Conservation (phyloP, 2,329 filamentous ascomycete species). For the Nemania abortiva region DNA sequence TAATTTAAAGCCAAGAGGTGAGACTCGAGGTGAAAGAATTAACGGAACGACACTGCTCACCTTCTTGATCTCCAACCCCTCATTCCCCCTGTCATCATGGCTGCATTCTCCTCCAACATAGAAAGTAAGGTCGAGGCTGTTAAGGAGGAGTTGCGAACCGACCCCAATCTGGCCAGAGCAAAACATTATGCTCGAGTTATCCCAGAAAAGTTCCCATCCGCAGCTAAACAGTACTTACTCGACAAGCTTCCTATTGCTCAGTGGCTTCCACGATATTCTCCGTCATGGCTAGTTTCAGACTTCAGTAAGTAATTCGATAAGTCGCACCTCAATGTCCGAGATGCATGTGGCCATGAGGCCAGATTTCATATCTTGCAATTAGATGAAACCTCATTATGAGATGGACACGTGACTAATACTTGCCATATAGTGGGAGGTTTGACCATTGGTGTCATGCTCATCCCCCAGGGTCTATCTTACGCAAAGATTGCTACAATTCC, state of each 20-base stretch:
- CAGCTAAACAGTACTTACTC: constrained; percentile 65
- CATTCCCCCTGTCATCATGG: constrained; percentile 37
- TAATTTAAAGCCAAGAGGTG: constrained; percentile 16
- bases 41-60: constrained; percentile 11
- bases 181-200: constrained; percentile 49
- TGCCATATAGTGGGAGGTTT: constrained; percentile 63
- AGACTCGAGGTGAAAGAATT: neutral
- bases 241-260: constrained; percentile 72
- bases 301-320: constrained; percentile 50
- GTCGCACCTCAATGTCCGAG: neutral
- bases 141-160: constrained; percentile 53
- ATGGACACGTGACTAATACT: constrained; percentile 24
- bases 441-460: constrained; percentile 70
- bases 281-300: constrained; percentile 71
- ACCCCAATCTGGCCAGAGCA: constrained; percentile 54
- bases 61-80: neutral
- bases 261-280: constrained; percentile 73
- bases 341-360: neutral
- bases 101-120: constrained; percentile 27
- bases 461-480: constrained; percentile 72
- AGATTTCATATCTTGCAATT: neutral
- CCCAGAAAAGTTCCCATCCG: constrained; percentile 61
- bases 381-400: neutral
- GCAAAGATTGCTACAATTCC: constrained; percentile 72
- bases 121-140: constrained; percentile 41